A percentile compares a stretch with the other conserved stretches of the same genome.
These are phyloP conservation scores for Camellia japonica DNA, from an alignment of 148 eudicot genomes.

Conservation along the genomic window DNA sequence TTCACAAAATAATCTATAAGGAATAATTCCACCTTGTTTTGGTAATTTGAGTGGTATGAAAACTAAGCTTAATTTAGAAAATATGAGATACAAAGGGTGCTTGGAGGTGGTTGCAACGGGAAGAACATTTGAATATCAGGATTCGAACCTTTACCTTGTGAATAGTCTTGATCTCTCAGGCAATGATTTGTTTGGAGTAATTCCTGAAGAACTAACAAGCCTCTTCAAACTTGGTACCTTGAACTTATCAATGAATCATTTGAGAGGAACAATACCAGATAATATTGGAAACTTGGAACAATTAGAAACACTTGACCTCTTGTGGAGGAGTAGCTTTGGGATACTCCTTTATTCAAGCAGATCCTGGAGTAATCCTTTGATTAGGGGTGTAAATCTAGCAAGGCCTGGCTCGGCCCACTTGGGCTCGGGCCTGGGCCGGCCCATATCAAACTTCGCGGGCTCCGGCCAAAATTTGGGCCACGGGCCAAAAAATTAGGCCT, in stretches of 20 bases:
- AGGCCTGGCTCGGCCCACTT: no score
- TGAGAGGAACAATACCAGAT: conserved; percentile 32
- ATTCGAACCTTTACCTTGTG: conserved; percentile 9
- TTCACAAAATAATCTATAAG: conserved; percentile 21
- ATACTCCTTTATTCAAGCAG: no score
- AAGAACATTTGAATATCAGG: conserved; percentile 1
- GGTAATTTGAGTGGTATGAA: conserved; percentile 20
- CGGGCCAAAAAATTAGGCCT: no score
- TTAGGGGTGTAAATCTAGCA: no score
- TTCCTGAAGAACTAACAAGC: conserved; percentile 21
- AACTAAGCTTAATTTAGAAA: background rate
- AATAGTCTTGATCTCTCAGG: conserved; percentile 26
- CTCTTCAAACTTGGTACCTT: conserved; percentile 17
- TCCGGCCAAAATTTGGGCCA: no score
- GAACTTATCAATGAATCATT: conserved; percentile 36
- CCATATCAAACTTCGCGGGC: no score
- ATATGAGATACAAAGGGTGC: conserved; percentile 3
- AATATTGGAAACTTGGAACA: conserved; percentile 21
- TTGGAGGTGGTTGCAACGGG: conserved; percentile 18
- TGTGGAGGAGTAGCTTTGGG: no score
- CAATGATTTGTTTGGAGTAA: conserved; percentile 23
- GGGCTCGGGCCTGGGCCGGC: no score
- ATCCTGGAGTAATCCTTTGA: no score
- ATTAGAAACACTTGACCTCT: conserved; percentile 35
- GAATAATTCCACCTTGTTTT: conserved; percentile 27